These are phyloP conservation scores for Penicillium sp. DNA, from an alignment of 2,329 filamentous ascomycete genomes.

Conservation along the genomic window DNA sequence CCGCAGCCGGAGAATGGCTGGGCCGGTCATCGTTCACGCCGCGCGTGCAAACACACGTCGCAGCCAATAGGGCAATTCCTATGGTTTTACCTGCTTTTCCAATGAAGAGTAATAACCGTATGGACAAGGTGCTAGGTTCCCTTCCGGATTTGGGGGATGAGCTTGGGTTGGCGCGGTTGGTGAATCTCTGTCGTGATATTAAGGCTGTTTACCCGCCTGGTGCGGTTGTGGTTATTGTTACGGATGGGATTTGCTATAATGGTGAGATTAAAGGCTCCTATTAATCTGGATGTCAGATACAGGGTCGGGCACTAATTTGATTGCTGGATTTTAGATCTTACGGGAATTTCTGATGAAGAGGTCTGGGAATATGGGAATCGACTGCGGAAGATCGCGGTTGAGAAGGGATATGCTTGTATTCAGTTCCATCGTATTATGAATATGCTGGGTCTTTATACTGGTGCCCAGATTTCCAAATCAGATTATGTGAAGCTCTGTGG, in stretches of 20 bases:
- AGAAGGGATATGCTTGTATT: constrained; percentile 10
- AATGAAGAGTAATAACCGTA: constrained; percentile 13
- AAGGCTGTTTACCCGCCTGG: constrained; percentile 7
- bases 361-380: constrained; percentile 13
- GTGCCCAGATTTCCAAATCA: neutral
- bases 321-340: constrained; percentile 1
- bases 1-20: constrained; percentile 6
- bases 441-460: constrained; percentile 3
- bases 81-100: constrained; percentile 12
- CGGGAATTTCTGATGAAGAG: constrained; percentile 9
- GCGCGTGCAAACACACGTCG: constrained; percentile 4
- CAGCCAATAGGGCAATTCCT: constrained; percentile 3
- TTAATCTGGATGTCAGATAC: neutral
- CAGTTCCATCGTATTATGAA: constrained; percentile 12
- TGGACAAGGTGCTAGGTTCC: constrained; percentile 3
- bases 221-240: constrained; percentile 10
- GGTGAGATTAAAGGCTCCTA: neutral
- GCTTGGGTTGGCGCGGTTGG: constrained; percentile 8
- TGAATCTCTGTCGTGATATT: constrained; percentile 9
- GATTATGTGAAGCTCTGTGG: constrained; percentile 7
- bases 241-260: constrained; percentile 13
- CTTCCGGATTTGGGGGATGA: constrained; percentile 9
- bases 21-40: constrained; percentile 9
- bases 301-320: neutral
- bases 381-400: constrained; percentile 8